Conservation (phyloP, 495 filamentous ascomycete genomes). For the Talaromyces wortmannii region DNA sequence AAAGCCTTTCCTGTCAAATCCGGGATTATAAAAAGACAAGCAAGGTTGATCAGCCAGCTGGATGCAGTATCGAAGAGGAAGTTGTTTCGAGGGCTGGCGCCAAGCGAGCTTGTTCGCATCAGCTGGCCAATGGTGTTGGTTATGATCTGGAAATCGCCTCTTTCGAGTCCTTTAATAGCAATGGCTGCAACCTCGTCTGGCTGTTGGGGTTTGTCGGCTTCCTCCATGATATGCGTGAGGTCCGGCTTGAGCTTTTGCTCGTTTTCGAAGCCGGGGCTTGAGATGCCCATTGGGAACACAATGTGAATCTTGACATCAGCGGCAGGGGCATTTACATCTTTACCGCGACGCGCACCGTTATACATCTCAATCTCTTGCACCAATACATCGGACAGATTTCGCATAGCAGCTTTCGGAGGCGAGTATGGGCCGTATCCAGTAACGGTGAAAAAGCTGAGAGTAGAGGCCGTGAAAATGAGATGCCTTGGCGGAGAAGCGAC, state of each 20-base stretch:
- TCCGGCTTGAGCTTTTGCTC: constrained; percentile 79
- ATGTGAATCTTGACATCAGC: constrained; percentile 71
- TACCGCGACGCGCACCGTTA: constrained; percentile 50
- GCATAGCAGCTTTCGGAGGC: constrained; percentile 79
- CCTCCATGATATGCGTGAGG: constrained; percentile 75
- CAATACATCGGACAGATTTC: constrained; percentile 74
- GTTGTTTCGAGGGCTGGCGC: constrained; percentile 34
- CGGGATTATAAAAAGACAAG: constrained; percentile 33
- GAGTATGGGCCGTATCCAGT: constrained; percentile 83
- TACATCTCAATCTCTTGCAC: constrained; percentile 82
- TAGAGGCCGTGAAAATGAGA: constrained; percentile 80
- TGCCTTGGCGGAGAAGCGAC: constrained; percentile 49
- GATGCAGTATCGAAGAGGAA: constrained; percentile 32
- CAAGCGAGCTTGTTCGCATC: constrained; percentile 53
- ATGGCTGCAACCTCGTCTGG: constrained; percentile 67
- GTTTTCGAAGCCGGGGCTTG: constrained; percentile 62
- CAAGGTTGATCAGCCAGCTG: constrained; percentile 37
- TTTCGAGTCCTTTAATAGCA: constrained; percentile 69
- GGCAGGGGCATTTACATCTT: constrained; percentile 32
- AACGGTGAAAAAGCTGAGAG: constrained; percentile 66
- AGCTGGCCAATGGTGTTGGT: constrained; percentile 58
- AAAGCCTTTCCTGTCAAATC: constrained; percentile 37
- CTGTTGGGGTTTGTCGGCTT: constrained; percentile 70
- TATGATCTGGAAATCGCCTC: constrained; percentile 69
- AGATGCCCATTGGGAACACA: constrained; percentile 81